Evolutionary conservation across 176 grass and related monocot genomes (phyloP), one percentile per base, ranked within the genome.

Genomic region (Avena atlantica): DNA sequence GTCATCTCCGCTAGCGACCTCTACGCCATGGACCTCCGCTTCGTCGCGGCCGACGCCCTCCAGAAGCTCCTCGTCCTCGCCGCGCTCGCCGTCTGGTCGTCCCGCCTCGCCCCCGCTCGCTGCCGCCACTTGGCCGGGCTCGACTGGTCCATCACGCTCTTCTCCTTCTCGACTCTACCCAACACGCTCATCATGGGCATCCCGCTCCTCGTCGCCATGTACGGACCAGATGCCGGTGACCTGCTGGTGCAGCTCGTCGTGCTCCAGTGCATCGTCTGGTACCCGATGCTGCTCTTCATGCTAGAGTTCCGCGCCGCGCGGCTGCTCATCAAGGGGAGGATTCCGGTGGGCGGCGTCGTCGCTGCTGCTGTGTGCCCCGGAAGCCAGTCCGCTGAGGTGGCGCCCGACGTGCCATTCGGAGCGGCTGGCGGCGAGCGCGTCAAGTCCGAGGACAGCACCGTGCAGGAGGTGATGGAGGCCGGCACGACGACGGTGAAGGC

Each of bases 21-120:
- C 4, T 98, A 98, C 89, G 78, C 87, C n/a, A 98, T 98, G 95
- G 95, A 98, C 89, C 83, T 98, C 14, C 91, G 90, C 4, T 98
- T 98, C 93, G 92, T 95, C 79, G 95, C 95, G 2, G 95, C 93
- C 42, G 95, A 98, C 81, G 95, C 95, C 21, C 91, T 98, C 13
- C 95, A 98, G 89, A 98, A 98, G 78, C 89, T 98, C 19, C 93
- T 98, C 77, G 87, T 93, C 79, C 88, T 96, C 34, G 87, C 70
- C 16, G 94, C 37, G 62, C 89, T 96, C 37, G 61, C 75, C 47
- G n/a, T 57, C 8, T 93, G 87, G 89, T 86, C 87, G 89, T 86
- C 87, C 15, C 85, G 79, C 48, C 76, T 93, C 4, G 14, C 80
- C 84, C 2, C 69, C 68, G 8, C 82, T 64, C 1, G 4, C 57